Evolutionary conservation across 129 eudicot species (phyloP).

Genomic region (Calendula officinalis): DNA sequence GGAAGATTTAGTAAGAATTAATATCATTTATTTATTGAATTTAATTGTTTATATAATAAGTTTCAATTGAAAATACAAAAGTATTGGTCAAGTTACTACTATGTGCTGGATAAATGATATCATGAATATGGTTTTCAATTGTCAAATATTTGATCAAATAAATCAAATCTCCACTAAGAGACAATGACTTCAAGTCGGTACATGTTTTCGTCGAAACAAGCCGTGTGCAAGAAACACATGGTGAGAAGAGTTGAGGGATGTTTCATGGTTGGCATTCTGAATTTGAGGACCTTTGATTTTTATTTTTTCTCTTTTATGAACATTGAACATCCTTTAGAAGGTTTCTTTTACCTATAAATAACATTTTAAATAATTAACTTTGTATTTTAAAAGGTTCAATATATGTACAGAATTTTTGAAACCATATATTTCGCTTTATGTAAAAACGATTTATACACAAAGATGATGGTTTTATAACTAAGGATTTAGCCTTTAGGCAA

Average conservation of each 20-base stretch:
- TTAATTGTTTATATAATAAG: background rate
- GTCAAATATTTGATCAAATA: conserved; percentile 21
- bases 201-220: conserved; percentile 20
- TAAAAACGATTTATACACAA: no score
- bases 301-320: background rate
- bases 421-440: no score
- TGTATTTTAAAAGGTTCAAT: no score
- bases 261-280: conserved; percentile 5
- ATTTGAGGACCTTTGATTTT: background rate
- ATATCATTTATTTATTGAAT: no score
- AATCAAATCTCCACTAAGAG: background rate
- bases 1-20: no score
- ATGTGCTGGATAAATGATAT: conserved; percentile 13
- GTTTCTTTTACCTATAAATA: no score
- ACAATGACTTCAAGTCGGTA: conserved; percentile 16
- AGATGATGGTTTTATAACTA: no score
- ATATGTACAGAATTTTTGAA: no score
- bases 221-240: conserved; percentile 14
- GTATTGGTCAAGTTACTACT: conserved; percentile 14
- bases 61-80: background rate
- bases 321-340: no score
- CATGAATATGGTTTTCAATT: background rate
- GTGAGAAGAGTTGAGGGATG: conserved; percentile 10
- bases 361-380: no score
- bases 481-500: no score